A percentile compares a stretch with the other conserved stretches of the same genome.
Evolutionary conservation across 2,329 filamentous ascomycete genomes (phyloP).

Genomic region (Ophiocordyceps australis): DNA sequence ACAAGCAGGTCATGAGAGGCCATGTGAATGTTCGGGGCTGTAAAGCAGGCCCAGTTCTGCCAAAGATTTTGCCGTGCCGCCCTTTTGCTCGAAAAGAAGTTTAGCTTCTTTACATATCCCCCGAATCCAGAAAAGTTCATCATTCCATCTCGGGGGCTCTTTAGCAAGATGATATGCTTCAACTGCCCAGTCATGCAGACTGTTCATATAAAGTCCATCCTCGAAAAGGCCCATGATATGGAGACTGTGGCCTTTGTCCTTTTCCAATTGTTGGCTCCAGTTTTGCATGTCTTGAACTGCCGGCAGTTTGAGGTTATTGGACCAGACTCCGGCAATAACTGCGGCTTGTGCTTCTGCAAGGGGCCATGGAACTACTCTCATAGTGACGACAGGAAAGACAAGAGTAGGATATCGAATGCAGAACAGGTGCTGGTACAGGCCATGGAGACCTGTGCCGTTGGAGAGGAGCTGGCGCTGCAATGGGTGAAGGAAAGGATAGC

Average conservation of each 20-base stretch:
- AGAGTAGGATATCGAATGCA: constrained; percentile 60
- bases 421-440: constrained; percentile 67
- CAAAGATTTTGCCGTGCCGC: constrained; percentile 44
- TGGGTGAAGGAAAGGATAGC: constrained; percentile 50
- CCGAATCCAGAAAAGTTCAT: constrained; percentile 55
- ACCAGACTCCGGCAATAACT: constrained; percentile 59
- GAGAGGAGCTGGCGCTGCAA: constrained; percentile 36
- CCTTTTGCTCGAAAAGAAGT: constrained; percentile 48
- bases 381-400: constrained; percentile 56
- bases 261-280: constrained; percentile 50
- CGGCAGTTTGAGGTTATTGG: constrained; percentile 50
- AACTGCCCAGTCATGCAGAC: constrained; percentile 42
- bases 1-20: background rate
- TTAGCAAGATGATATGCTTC: constrained; percentile 38
- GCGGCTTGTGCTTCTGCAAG: constrained; percentile 64
- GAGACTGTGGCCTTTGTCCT: constrained; percentile 14
- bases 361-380: constrained; percentile 79
- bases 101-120: constrained; percentile 51
- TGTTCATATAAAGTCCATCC: constrained; percentile 55
- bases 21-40: constrained; percentile 7
- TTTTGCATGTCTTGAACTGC: constrained; percentile 40
- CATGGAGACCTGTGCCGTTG: constrained; percentile 50
- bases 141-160: constrained; percentile 52
- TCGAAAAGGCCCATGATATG: constrained; percentile 13
- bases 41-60: constrained; percentile 57